A percentile compares a stretch with the other conserved stretches of the same genome.
phyloP scores from a whole-genome alignment of 2,329 filamentous ascomycete species.

The Nothopassalora personata region DNA sequence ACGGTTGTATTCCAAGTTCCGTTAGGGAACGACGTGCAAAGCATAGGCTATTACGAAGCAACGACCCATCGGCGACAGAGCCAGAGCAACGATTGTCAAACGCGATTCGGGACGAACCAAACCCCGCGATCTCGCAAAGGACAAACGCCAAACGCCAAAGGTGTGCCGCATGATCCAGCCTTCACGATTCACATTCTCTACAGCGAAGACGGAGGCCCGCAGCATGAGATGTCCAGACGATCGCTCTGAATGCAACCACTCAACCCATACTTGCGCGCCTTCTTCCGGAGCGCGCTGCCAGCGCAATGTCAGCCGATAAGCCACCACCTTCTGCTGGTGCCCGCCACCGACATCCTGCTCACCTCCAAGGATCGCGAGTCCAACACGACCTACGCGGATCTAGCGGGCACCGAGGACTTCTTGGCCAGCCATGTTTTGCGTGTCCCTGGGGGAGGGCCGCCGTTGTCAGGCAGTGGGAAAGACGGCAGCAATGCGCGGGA shows the following conservation, averaged over 20 bases:
- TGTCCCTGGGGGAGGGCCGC: slow-evolving; percentile 56
- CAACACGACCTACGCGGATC: slow-evolving; percentile 68
- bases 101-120: background rate
- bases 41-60: background rate
- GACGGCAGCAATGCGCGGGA: slow-evolving; percentile 65
- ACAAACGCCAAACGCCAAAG: background rate
- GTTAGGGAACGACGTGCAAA: background rate
- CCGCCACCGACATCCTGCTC: slow-evolving; percentile 85
- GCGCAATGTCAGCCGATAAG: slow-evolving; percentile 86
- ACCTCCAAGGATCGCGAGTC: slow-evolving; percentile 83
- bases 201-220: background rate
- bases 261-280: slow-evolving; percentile 97
- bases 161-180: background rate
- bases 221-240: slow-evolving; percentile 3
- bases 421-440: slow-evolving; percentile 93
- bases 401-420: slow-evolving; percentile 88
- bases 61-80: background rate
- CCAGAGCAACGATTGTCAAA: background rate
- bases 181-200: background rate
- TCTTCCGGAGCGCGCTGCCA: slow-evolving; percentile 93
- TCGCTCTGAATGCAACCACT: slow-evolving; percentile 53
- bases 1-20: slow-evolving; percentile 5
- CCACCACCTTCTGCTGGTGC: slow-evolving; percentile 90
- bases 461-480: slow-evolving; percentile 40
- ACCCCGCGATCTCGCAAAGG: background rate